A percentile compares a stretch with the other conserved stretches of the same genome.
phyloP scores from a whole-genome alignment of 2,329 filamentous ascomycete species.

The Alternaria ethzedia region DNA sequence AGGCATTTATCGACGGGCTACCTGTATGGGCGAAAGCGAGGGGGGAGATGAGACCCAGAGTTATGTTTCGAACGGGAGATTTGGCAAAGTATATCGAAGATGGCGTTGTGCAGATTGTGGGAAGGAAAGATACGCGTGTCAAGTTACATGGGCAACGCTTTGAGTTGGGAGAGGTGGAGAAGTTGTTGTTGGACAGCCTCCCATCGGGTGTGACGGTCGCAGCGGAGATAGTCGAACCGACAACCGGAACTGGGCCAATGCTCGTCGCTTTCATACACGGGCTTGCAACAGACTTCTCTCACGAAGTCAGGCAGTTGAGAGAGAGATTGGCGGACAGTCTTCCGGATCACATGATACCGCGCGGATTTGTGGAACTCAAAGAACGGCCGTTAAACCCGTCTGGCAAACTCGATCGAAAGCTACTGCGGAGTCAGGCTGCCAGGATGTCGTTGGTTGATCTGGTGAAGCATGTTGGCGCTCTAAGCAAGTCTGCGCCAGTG shows the following conservation, averaged over 20 bases:
- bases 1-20: background rate
- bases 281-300: background rate
- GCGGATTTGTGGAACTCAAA: slow-evolving; percentile 4
- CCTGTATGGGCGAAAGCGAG: background rate
- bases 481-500: slow-evolving; percentile 1
- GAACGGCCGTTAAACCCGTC: slow-evolving; percentile 3
- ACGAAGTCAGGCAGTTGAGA: slow-evolving; percentile 1
- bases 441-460: background rate
- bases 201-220: background rate
- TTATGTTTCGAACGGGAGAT: background rate
- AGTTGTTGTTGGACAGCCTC: background rate
- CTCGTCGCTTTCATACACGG: slow-evolving; percentile 1
- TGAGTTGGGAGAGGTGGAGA: slow-evolving; percentile 4
- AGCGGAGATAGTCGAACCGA: slow-evolving; percentile 1
- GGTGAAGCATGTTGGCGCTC: background rate
- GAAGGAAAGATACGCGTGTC: slow-evolving; percentile 3
- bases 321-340: background rate
- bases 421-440: background rate
- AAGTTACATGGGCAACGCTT: slow-evolving; percentile 3
- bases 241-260: background rate
- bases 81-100: slow-evolving; percentile 6
- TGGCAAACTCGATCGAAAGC: slow-evolving; percentile 4
- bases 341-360: slow-evolving; percentile 4
- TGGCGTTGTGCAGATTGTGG: slow-evolving; percentile 5
- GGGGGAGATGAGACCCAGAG: background rate